Conservation (phyloP, 768 basidiomycete genomes). For the Pulveroboletus sp. region DNA sequence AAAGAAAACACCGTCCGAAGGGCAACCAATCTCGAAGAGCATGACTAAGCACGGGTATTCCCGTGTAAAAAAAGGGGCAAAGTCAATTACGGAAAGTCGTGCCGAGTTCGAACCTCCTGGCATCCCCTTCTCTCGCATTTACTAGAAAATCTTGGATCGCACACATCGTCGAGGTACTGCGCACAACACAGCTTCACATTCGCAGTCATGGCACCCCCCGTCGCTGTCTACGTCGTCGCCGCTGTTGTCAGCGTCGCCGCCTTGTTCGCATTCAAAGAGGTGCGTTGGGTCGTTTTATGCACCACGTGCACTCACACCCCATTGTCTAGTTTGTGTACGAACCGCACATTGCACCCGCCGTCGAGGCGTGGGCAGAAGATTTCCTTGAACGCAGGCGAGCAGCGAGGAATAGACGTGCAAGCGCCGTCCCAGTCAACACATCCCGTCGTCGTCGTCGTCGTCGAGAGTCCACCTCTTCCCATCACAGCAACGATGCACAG, state of each 20-base stretch:
- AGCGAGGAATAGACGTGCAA: constrained; percentile 25
- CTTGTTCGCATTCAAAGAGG: constrained; percentile 58
- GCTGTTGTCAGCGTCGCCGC: constrained; percentile 51
- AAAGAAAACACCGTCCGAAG: too few relatives aligned
- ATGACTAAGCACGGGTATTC: too few relatives aligned
- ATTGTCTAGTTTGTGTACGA: constrained; percentile 59
- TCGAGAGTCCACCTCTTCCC: not conserved
- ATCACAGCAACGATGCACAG: constrained; percentile 7
- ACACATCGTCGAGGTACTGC: constrained; percentile 9
- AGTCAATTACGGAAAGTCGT: constrained; percentile 8
- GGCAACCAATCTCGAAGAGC: too few relatives aligned
- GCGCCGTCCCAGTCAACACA: constrained; percentile 19
- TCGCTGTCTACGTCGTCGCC: constrained; percentile 48
- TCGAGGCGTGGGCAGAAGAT: constrained; percentile 46
- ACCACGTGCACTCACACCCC: constrained; percentile 19
- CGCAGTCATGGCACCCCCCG: constrained; percentile 27
- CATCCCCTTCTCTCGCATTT: not conserved
- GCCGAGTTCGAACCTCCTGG: constrained; percentile 3
- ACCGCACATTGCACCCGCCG: constrained; percentile 60
- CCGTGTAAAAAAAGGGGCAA: too few relatives aligned
- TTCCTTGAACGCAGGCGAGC: constrained; percentile 31
- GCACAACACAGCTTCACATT: constrained; percentile 8
- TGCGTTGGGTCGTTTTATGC: constrained; percentile 28
- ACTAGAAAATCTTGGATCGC: not conserved
- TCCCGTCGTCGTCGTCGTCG: constrained; percentile 13